Conservation (phyloP, 106 monocot genomes). For the Platanthera guangdongensis region DNA sequence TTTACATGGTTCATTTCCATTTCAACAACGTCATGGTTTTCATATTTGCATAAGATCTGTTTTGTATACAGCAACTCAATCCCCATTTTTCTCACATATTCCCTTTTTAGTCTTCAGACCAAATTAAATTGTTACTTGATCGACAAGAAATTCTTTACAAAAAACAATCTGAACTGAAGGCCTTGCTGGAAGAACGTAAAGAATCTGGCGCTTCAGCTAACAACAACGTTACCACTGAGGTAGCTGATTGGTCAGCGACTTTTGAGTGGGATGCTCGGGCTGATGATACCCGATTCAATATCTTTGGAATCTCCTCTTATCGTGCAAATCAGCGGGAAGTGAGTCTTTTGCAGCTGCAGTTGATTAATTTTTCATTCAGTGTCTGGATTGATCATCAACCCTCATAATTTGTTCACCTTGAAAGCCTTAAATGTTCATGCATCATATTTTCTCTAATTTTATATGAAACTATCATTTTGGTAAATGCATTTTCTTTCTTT, state of each 20-base stretch:
- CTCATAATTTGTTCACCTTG: neutral
- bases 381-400: neutral
- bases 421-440: neutral
- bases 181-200: conserved; percentile 53
- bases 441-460: neutral
- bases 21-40: neutral
- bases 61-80: neutral
- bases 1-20: neutral
- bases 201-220: conserved; percentile 16
- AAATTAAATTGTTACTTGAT: conserved; percentile 74
- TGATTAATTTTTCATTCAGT: neutral
- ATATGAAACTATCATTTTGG: neutral
- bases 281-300: conserved; percentile 71
- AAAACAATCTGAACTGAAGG: conserved; percentile 60
- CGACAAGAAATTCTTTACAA: conserved; percentile 66
- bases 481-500: neutral
- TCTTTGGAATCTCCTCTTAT: conserved; percentile 82
- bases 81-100: neutral
- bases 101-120: conserved; percentile 33
- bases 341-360: conserved; percentile 10
- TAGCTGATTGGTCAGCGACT: conserved; percentile 67
- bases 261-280: conserved; percentile 90
- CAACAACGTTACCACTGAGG: conserved; percentile 10
- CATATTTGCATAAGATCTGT: neutral
- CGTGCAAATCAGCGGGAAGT: conserved; percentile 93